Percentiles rank a stretch among this genome's conserved stretches.
These are phyloP conservation scores for Salinomyces thailandicus DNA, from an alignment of 2,329 filamentous ascomycete genomes.

Conservation along the genomic window DNA sequence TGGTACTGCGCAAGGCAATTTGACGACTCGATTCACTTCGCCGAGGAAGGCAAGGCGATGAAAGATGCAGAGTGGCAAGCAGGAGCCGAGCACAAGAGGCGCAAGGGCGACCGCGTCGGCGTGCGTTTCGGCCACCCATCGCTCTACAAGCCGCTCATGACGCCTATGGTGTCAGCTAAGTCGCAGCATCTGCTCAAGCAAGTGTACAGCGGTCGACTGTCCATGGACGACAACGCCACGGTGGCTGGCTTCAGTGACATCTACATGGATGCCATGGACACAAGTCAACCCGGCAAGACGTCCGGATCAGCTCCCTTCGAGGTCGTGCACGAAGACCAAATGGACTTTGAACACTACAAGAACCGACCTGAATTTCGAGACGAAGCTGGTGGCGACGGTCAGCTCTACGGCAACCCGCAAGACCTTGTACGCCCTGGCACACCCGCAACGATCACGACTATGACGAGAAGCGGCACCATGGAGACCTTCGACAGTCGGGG, in stretches of 20 bases:
- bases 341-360: constrained; percentile 89
- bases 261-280: constrained; percentile 70
- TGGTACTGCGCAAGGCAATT: constrained; percentile 66
- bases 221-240: constrained; percentile 53
- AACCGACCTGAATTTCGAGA: constrained; percentile 79
- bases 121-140: constrained; percentile 83
- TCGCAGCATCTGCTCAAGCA: constrained; percentile 77
- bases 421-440: constrained; percentile 54
- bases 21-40: constrained; percentile 72
- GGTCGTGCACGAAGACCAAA: constrained; percentile 71
- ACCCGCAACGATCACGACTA: constrained; percentile 41
- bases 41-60: constrained; percentile 55
- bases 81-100: constrained; percentile 29
- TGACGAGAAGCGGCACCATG: constrained; percentile 20
- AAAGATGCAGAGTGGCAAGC: constrained; percentile 23
- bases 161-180: constrained; percentile 89
- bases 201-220: constrained; percentile 65
- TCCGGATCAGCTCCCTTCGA: constrained; percentile 59
- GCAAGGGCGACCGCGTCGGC: constrained; percentile 55
- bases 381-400: constrained; percentile 66
- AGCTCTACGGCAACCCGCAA: constrained; percentile 44
- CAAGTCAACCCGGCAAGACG: constrained; percentile 46
- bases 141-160: constrained; percentile 78
- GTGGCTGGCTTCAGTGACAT: constrained; percentile 68
- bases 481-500: constrained; percentile 15